Evolutionary conservation across 768 basidiomycete species (phyloP).

Genomic region (Lactarius indigo): DNA sequence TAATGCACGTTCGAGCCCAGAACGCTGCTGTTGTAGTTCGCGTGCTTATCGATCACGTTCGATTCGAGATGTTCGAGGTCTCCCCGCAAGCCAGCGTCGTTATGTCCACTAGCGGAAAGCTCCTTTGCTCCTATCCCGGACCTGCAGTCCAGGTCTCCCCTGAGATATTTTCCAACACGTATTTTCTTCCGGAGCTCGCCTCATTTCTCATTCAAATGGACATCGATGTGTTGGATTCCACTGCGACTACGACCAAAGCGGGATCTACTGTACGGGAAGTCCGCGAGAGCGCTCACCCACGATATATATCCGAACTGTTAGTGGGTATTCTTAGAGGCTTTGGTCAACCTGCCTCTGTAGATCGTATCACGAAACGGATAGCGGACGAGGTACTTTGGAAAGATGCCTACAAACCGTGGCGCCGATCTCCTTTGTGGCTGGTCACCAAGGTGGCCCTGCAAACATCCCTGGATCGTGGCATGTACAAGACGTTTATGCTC

Average conservation of each 20-base stretch:
- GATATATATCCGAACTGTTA: not conserved
- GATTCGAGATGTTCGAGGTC: constrained; percentile 37
- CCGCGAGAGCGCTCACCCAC: not conserved
- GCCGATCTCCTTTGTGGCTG: not conserved
- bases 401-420: not conserved
- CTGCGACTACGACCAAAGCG: not conserved
- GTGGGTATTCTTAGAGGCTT: not conserved
- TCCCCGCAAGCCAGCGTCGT: constrained; percentile 38
- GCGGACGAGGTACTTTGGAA: not conserved
- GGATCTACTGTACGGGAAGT: not conserved
- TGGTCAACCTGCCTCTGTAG: not conserved
- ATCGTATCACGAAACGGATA: not conserved
- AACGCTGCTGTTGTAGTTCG: constrained; percentile 9
- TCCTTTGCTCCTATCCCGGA: constrained; percentile 32
- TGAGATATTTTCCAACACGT: not conserved
- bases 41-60: not conserved
- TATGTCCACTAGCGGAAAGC: constrained; percentile 39
- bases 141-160: constrained; percentile 39
- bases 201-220: not conserved
- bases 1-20: constrained; percentile 13
- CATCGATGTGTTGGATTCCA: not conserved
- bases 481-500: not conserved
- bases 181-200: not conserved
- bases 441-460: not conserved
- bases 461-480: not conserved